Conservation (phyloP, 805 yeast genomes). For the Candida suzukii region DNA sequence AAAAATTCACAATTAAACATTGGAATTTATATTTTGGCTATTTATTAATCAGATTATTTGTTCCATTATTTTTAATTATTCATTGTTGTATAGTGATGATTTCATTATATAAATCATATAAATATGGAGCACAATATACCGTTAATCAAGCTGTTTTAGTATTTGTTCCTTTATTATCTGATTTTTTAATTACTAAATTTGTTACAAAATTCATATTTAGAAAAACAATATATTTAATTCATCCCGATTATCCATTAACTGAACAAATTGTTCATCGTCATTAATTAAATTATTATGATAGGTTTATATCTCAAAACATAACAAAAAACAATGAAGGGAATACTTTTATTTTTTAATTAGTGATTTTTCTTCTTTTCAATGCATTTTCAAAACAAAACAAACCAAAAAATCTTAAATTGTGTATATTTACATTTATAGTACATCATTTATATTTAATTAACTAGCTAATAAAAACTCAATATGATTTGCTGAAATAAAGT, state of each 20-base stretch:
- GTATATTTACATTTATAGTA: too few relatives aligned
- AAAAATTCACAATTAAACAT: conserved; percentile 7
- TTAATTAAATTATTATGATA: too few relatives aligned
- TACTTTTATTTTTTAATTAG: too few relatives aligned
- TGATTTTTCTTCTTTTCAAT: too few relatives aligned
- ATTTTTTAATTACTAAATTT: conserved; percentile 19
- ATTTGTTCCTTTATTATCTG: conserved; percentile 11
- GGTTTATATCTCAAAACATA: too few relatives aligned
- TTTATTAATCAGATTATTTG: conserved; percentile 14
- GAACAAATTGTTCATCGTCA: too few relatives aligned
- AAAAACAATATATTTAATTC: neutral
- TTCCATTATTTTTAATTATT: conserved; percentile 19
- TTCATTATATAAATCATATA: conserved; percentile 10
- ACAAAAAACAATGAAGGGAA: too few relatives aligned
- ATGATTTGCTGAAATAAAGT: too few relatives aligned
- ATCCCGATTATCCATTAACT: neutral
- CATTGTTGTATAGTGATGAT: conserved; percentile 15
- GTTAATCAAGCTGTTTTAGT: conserved; percentile 10
- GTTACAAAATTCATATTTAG: conserved; percentile 18
- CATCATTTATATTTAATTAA: too few relatives aligned
- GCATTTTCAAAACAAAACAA: too few relatives aligned
- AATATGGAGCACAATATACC: conserved; percentile 5
- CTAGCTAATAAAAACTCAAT: too few relatives aligned
- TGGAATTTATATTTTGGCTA: conserved; percentile 22
- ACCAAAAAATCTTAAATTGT: too few relatives aligned